phyloP scores from a whole-genome alignment of 345 rosid species.

The Eucalyptus tenuipes region DNA sequence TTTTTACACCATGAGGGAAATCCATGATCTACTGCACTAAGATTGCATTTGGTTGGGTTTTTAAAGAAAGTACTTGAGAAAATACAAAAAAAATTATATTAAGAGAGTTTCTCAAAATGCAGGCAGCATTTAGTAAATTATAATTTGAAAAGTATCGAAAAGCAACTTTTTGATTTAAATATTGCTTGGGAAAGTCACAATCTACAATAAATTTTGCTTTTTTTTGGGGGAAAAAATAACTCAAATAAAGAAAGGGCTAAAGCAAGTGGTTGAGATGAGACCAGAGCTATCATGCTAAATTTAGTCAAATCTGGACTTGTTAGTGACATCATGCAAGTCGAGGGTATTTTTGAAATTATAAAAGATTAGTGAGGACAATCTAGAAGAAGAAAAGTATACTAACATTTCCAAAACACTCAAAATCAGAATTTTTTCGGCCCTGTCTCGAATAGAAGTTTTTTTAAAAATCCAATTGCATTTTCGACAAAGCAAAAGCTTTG shows the following conservation, averaged over 20 bases:
- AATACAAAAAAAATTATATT: background rate
- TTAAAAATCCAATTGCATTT: no score
- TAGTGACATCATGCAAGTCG: background rate
- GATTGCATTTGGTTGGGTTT: background rate
- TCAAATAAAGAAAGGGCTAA: background rate
- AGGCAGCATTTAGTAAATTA: background rate
- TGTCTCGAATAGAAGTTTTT: background rate
- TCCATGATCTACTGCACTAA: background rate
- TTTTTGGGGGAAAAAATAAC: accelerated
- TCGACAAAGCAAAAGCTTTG: no score
- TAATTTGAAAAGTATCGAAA: background rate
- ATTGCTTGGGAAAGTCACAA: background rate
- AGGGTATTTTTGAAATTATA: background rate
- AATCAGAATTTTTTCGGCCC: background rate
- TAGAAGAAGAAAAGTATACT: background rate
- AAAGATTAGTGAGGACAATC: background rate
- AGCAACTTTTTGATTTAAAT: background rate
- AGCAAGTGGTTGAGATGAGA: no score
- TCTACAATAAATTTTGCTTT: background rate
- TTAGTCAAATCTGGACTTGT: background rate
- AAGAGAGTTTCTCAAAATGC: background rate
- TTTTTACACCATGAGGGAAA: background rate
- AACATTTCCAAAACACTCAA: background rate
- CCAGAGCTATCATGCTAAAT: no score
- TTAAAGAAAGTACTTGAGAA: background rate